These are phyloP conservation scores for Lactifluus hygrophoroides DNA, from an alignment of 768 basidiomycete species.

Conservation along the genomic window DNA sequence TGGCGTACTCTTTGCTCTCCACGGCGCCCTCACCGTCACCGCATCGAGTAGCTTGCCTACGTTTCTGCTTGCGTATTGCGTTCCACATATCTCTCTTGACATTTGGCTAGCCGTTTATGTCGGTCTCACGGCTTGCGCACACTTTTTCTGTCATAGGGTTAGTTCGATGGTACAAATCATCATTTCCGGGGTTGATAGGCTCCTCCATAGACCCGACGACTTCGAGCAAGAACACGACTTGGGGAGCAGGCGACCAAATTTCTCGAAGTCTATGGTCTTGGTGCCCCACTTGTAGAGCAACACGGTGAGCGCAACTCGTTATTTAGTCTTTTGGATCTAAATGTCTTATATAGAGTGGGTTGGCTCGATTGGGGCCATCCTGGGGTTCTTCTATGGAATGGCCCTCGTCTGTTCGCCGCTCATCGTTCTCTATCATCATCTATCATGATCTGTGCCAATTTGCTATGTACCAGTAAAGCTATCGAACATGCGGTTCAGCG, in stretches of 20 bases:
- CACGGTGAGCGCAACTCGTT: not conserved
- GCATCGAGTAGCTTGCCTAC: slow-evolving; percentile 1
- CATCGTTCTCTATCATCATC: not conserved
- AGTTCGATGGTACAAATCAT: not conserved
- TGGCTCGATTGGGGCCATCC: not conserved
- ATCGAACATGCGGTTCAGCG: no score
- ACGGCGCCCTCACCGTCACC: not conserved
- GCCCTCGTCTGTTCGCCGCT: slow-evolving; percentile 8
- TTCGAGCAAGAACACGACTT: not conserved
- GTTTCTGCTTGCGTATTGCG: not conserved
- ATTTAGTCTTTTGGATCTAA: not conserved
- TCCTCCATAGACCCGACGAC: not conserved
- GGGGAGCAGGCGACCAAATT: not conserved
- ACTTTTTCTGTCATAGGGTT: not conserved
- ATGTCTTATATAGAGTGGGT: not conserved
- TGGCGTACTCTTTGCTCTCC: not conserved
- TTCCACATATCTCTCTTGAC: not conserved
- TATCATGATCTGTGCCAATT: no score
- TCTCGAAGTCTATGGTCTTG: not conserved
- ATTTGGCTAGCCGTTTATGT: not conserved
- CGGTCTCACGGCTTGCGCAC: not conserved
- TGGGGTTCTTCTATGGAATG: slow-evolving; percentile 6
- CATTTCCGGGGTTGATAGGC: not conserved
- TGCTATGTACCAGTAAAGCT: no score
- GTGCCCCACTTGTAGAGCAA: not conserved